phyloP scores from a whole-genome alignment of 1,284 basidiomycete species.

The Earliella scabrosa region DNA sequence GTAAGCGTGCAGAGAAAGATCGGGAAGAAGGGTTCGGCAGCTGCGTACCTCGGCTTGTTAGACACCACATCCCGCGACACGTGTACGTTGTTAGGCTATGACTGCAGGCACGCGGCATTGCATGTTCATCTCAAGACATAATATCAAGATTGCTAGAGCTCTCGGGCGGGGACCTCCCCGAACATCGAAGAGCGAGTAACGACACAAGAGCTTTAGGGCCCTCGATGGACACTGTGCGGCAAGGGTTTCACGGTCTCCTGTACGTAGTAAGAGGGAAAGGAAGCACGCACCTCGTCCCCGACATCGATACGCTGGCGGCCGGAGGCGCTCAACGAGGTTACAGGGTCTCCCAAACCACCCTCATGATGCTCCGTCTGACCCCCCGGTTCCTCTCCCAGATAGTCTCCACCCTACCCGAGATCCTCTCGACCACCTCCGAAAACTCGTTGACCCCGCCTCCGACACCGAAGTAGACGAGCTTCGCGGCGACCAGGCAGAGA shows the following conservation, averaged over 20 bases:
- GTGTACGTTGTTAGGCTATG: background rate
- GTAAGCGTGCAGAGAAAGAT: background rate
- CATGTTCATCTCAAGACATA: too few relatives aligned
- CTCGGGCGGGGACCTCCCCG: too few relatives aligned
- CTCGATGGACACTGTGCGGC: too few relatives aligned
- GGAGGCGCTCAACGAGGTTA: conserved; percentile 1
- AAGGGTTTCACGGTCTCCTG: too few relatives aligned
- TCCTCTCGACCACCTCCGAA: conserved; percentile 8
- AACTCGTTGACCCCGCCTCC: conserved; percentile 90
- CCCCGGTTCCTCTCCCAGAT: conserved; percentile 11
- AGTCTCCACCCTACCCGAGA: background rate
- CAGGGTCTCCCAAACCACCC: conserved; percentile 8
- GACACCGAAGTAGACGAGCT: conserved; percentile 95
- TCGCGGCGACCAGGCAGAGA: conserved; percentile 82
- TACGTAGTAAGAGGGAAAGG: too few relatives aligned
- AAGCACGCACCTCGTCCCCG: background rate
- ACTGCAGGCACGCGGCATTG: too few relatives aligned
- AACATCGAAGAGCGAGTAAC: background rate
- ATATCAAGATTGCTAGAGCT: too few relatives aligned
- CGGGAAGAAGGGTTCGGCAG: background rate
- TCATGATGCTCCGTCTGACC: conserved; percentile 9
- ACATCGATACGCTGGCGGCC: background rate
- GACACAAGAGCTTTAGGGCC: background rate
- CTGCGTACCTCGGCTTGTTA: background rate
- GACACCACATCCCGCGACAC: background rate